Evolutionary conservation across 2,329 filamentous ascomycete species (phyloP), one percentile per base, ranked within the genome.

Genomic region (Aureobasidium uvarum): DNA sequence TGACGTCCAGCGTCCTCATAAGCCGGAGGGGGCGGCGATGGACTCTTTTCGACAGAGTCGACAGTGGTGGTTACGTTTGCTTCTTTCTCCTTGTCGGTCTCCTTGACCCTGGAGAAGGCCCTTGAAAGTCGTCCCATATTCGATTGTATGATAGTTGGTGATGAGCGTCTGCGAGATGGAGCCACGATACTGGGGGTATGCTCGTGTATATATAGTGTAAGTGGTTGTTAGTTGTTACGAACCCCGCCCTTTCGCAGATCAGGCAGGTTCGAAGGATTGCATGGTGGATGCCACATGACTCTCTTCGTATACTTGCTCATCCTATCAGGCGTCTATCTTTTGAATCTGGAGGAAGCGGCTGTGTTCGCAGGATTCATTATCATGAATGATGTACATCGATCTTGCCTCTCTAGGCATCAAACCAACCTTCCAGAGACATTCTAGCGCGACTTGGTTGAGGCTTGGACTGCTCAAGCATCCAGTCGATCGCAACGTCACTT

Each of bases 31-130:
- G 71, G 68, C 25, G 66, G 64, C 10, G 69, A 68, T 31, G 60
- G 52, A 16, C 54, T 63, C 18, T 41, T 62, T 25, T 66, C 66
- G 20, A 60, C 41, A 33, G 66, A 68, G 7, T 25, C 20, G 39
- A 64, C 63, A 41, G 70, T 69, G 33, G 69, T 67, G 64, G 71
- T 69, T 8, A 64, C 69, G 20, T 71, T 66, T n/a, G 71, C 72
- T 52, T 72, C 71, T 65, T 74, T 72, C 66, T 72, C 70, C 65
- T 72, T 73, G 38, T 23, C 23, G 13, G 41, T 14, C 5, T 62
- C 46, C 11, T 68, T 67, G 28, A 67, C 68, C 45, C 68, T 65
- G 1, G 71, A 70, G 62, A 74, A 70, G 33, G 72, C 59, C 39
- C 69, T 72, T 20, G 72, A 72, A 64, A 74, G 62, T 67, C 72